Evolutionary conservation across 2,329 filamentous ascomycete genomes (phyloP).

Genomic region (Paraphoma chrysanthemicola): DNA sequence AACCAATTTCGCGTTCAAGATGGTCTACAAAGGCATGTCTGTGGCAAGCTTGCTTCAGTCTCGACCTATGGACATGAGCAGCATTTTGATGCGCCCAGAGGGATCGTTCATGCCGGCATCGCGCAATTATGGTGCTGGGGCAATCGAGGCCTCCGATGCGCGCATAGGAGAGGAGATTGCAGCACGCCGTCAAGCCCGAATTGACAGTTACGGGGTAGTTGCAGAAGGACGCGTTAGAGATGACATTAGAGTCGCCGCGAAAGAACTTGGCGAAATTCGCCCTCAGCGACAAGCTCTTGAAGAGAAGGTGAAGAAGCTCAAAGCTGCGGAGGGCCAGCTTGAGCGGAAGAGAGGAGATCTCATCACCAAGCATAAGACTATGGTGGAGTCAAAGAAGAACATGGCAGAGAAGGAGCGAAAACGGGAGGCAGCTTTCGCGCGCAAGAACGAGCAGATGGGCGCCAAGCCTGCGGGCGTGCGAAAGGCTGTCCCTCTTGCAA

Average conservation of each 20-base stretch:
- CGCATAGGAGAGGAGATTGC: not conserved
- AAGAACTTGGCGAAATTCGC: not conserved
- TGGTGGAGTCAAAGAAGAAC: not conserved
- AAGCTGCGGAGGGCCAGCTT: not conserved
- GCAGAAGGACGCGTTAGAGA: too few relatives aligned
- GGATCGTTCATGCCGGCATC: too few relatives aligned
- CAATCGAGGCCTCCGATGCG: constrained; percentile 2
- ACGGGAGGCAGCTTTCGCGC: constrained; percentile 1
- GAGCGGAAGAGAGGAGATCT: not conserved
- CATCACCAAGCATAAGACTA: not conserved
- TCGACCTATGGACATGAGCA: not conserved
- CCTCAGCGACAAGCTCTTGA: too few relatives aligned
- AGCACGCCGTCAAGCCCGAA: not conserved
- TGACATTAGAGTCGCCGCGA: not conserved
- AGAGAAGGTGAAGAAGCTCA: too few relatives aligned
- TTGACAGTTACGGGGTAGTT: too few relatives aligned
- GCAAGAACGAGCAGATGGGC: not conserved
- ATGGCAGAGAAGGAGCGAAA: not conserved
- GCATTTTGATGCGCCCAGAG: not conserved
- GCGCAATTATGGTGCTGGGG: constrained; percentile 3
- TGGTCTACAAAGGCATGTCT: too few relatives aligned
- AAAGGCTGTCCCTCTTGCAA: not conserved
- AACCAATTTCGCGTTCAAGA: too few relatives aligned
- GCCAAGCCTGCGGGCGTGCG: not conserved
- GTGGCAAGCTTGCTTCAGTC: too few relatives aligned